phyloP scores from a whole-genome alignment of 306 rosid species.

The Morella rubra region DNA sequence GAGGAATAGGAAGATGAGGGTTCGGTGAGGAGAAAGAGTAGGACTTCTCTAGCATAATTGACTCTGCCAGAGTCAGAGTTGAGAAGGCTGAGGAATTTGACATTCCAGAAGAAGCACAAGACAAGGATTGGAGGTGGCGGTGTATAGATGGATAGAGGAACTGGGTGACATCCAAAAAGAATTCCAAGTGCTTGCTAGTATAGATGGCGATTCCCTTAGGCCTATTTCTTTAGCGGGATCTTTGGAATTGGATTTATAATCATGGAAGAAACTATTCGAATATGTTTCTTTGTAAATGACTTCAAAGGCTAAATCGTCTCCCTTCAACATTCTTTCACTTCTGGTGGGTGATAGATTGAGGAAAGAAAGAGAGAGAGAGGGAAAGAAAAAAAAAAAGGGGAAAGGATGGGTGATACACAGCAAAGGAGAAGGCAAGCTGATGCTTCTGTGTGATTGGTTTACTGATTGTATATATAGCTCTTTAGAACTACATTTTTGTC shows the following conservation, averaged over 20 bases:
- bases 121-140: slow-evolving; percentile 85
- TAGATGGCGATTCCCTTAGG: slow-evolving; percentile 50
- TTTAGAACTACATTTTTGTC: no score
- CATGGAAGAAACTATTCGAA: background rate
- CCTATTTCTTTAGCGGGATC: slow-evolving; percentile 39
- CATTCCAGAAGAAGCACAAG: slow-evolving; percentile 92
- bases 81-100: slow-evolving; percentile 73
- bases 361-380: background rate
- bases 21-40: slow-evolving; percentile 42
- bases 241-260: slow-evolving; percentile 32
- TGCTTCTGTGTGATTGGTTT: background rate
- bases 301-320: background rate
- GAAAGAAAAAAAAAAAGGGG: no score
- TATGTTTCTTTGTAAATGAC: slow-evolving; percentile 17
- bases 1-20: slow-evolving; percentile 36
- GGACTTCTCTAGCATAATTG: slow-evolving; percentile 73
- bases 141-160: slow-evolving; percentile 51
- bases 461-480: no score
- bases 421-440: background rate
- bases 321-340: background rate
- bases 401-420: background rate
- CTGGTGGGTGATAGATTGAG: background rate
- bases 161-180: slow-evolving; percentile 30
- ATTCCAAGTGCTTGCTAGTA: slow-evolving; percentile 38
- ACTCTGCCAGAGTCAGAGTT: slow-evolving; percentile 91